Percentiles rank a stretch among this genome's conserved stretches.
These are phyloP conservation scores for Peterozyma toletana DNA, from an alignment of 805 yeast genomes.

Conservation along the genomic window DNA sequence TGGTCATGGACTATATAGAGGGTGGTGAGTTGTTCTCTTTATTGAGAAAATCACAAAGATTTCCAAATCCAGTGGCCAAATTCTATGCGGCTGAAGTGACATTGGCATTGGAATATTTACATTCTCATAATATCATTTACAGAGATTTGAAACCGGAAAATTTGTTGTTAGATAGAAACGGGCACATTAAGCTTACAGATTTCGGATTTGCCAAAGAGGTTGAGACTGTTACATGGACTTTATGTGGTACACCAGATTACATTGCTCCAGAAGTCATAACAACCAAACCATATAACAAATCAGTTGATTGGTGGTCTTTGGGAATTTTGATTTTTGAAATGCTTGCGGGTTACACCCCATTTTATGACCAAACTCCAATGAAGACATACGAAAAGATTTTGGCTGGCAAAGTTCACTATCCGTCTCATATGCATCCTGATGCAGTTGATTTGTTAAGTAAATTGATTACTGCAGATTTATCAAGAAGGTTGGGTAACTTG, in stretches of 20 bases:
- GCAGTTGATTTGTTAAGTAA: constrained; percentile 42
- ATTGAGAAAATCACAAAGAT: constrained; percentile 48
- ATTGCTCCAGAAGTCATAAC: constrained; percentile 64
- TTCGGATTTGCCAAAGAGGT: constrained; percentile 62
- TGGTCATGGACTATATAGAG: constrained; percentile 62
- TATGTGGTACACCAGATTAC: constrained; percentile 61
- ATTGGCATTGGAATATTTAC: constrained; percentile 51
- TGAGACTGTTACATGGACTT: constrained; percentile 50
- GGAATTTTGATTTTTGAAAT: constrained; percentile 55
- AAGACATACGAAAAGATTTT: constrained; percentile 55
- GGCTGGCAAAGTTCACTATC: constrained; percentile 45
- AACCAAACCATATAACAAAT: constrained; percentile 53
- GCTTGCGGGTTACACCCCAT: constrained; percentile 58
- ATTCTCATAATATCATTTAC: constrained; percentile 51
- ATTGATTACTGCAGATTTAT: constrained; percentile 47
- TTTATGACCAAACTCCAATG: constrained; percentile 58
- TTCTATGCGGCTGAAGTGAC: constrained; percentile 59
- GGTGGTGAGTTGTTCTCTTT: constrained; percentile 56
- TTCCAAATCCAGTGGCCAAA: constrained; percentile 58
- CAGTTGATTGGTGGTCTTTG: constrained; percentile 62
- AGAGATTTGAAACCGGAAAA: constrained; percentile 59
- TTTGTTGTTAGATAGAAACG: constrained; percentile 49
- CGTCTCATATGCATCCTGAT: constrained; percentile 47
- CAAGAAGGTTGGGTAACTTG: constrained; percentile 49
- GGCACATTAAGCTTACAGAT: constrained; percentile 55